Evolutionary conservation across 306 rosid genomes (phyloP).

Genomic region (Citrullus mucosospermus): DNA sequence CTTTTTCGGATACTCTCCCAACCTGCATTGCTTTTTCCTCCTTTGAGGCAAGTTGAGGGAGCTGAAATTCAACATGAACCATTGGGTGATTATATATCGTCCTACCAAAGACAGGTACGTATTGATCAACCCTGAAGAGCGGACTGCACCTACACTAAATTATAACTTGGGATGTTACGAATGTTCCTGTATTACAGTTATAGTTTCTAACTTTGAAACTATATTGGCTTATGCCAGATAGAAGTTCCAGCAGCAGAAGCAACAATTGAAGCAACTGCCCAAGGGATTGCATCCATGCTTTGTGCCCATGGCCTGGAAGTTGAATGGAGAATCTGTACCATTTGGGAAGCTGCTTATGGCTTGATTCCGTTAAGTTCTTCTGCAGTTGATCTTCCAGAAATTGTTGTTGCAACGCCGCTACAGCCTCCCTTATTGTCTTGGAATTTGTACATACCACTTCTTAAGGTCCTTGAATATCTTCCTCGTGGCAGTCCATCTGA

Average conservation of each 20-base stretch:
- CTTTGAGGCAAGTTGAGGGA: slow-evolving; percentile 88
- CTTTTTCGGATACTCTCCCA: slow-evolving; percentile 95
- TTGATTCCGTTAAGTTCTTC: slow-evolving; percentile 91
- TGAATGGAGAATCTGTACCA: slow-evolving; percentile 99
- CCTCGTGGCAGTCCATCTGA: slow-evolving; percentile 99
- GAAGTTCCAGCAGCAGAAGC: slow-evolving; percentile 96
- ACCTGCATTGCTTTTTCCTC: slow-evolving; percentile 94
- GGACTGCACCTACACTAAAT: background rate
- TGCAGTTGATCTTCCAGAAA: slow-evolving; percentile 95
- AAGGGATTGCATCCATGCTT: slow-evolving; percentile 96
- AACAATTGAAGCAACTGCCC: slow-evolving; percentile 95
- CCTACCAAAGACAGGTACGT: slow-evolving; percentile 73
- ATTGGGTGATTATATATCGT: slow-evolving; percentile 60
- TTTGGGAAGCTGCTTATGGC: slow-evolving; percentile 99
- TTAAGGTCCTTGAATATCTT: slow-evolving; percentile 93
- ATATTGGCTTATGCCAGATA: slow-evolving; percentile 35
- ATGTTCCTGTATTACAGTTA: background rate
- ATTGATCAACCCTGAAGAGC: background rate
- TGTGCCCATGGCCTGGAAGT: slow-evolving; percentile 99
- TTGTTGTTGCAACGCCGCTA: slow-evolving; percentile 78
- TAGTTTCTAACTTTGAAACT: background rate
- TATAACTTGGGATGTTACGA: background rate
- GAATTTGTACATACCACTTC: slow-evolving; percentile 92
- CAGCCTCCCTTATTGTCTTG: slow-evolving; percentile 88
- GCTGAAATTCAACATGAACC: slow-evolving; percentile 80